Base-by-base conservation (phyloP, 1,284 basidiomycete genomes). In the Melanopsichium pennsylvanicum region DNA sequence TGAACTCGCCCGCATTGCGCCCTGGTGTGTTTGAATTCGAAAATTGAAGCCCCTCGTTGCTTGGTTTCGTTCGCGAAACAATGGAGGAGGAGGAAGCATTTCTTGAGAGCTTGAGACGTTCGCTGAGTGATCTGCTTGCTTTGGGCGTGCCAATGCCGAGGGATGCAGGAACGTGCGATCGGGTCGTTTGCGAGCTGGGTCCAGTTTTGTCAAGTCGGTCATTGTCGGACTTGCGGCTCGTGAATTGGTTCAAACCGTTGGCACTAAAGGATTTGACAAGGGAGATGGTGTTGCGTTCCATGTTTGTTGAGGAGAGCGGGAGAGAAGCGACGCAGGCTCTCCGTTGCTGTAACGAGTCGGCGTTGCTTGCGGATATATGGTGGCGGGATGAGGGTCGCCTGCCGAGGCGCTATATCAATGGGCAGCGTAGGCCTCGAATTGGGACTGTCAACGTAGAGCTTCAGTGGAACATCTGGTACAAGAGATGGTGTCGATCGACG, bases 151-250 rank as follows among this genome's bases (percentile, higher is more conserved):
- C 50, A 19, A 69, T 52, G 34, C 66, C 66, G 12, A 69, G 44
- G 0, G 66, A 59, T 8, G 66, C 66, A 4, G 66, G 66, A 5
- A 69, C 26, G 10, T 56, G 46, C 6, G 60, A 50, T 26, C 39
- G 26, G 36, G 37, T 45, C 0, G 52, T 40, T 7, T 23, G 27
- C 11, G 41, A 19, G 2, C 22, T 21, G 10, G 32, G 11, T 27
- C 31, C 15, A 22, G 57, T 22, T 4, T 21, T 5, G 22, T 31
- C 40, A 13, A 16, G 41, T 18, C 8, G 42, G 15, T 44, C 50
- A 13, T 8, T 8, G 4, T 44, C 40, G 15, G 45, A 19, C 11
- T 29, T 42, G 26, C 45, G 45, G 5, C 26, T 39, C 5, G 43
- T 31, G 21, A 22, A 26, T 25, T 35, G 16, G 19, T 52, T 49